Percentiles rank a stretch among this genome's conserved stretches.
These are phyloP conservation scores for Cucurbita argyrosperma DNA, from an alignment of 306 rosid genomes.

Conservation along the genomic window DNA sequence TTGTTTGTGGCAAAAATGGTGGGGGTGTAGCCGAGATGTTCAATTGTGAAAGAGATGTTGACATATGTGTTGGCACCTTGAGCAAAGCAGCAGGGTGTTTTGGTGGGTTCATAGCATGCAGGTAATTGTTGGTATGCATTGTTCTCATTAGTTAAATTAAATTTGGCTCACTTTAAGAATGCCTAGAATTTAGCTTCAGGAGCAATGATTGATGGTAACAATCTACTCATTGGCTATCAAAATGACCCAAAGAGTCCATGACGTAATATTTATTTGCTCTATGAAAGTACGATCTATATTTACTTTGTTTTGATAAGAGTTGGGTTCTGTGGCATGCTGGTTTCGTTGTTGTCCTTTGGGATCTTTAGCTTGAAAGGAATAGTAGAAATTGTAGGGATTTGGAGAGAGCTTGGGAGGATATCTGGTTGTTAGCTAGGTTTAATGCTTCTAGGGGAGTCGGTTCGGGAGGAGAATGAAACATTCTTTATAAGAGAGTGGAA, in stretches of 20 bases:
- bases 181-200: neutral
- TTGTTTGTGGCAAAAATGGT: conserved; percentile 83
- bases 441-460: neutral
- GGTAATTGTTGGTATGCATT: conserved; percentile 25
- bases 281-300: neutral
- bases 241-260: neutral
- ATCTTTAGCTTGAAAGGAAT: neutral
- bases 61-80: conserved; percentile 76
- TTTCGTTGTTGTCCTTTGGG: neutral
- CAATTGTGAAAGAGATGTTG: conserved; percentile 73
- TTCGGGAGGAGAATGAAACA: too few species aligned
- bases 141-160: neutral
- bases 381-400: neutral
- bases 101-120: conserved; percentile 98
- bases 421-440: neutral
- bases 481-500: too few species aligned
- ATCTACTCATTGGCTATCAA: neutral
- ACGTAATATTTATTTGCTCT: neutral
- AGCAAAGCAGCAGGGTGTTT: conserved; percentile 97
- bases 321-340: neutral
- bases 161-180: neutral
- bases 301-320: neutral
- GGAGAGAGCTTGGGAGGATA: neutral
- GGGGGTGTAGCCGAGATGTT: conserved; percentile 90
- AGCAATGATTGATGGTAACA: neutral